Conservation (phyloP, 2,329 filamentous ascomycete genomes). For the Botrytis aclada region DNA sequence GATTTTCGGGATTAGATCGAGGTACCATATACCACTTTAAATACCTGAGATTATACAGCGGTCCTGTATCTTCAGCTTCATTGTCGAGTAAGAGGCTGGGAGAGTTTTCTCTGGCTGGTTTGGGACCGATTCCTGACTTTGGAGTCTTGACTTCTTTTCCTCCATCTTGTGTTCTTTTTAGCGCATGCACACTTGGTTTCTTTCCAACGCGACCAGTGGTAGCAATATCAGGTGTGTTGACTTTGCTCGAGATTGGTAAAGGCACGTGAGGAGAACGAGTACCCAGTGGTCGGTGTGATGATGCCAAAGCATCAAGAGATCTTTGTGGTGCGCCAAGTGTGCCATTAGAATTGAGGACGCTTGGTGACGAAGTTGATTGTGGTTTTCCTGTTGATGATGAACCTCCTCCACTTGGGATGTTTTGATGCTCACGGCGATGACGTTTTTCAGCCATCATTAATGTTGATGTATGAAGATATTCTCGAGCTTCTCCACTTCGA, state of each 20-base stretch:
- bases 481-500: background rate
- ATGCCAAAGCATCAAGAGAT: background rate
- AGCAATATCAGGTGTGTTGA: background rate
- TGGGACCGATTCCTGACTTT: background rate
- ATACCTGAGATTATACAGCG: background rate
- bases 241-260: background rate
- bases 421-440: background rate
- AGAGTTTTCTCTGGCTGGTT: background rate
- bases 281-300: background rate
- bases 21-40: background rate
- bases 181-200: background rate
- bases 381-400: background rate
- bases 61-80: background rate
- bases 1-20: background rate
- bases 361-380: background rate
- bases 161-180: background rate
- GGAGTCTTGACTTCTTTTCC: background rate
- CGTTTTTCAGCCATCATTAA: background rate
- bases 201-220: background rate
- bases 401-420: background rate
- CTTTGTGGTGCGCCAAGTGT: background rate
- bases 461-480: background rate
- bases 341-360: background rate
- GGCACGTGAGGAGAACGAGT: background rate
- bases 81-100: background rate